Conservation (phyloP, 495 filamentous ascomycete genomes). For the Penicillium canescens region DNA sequence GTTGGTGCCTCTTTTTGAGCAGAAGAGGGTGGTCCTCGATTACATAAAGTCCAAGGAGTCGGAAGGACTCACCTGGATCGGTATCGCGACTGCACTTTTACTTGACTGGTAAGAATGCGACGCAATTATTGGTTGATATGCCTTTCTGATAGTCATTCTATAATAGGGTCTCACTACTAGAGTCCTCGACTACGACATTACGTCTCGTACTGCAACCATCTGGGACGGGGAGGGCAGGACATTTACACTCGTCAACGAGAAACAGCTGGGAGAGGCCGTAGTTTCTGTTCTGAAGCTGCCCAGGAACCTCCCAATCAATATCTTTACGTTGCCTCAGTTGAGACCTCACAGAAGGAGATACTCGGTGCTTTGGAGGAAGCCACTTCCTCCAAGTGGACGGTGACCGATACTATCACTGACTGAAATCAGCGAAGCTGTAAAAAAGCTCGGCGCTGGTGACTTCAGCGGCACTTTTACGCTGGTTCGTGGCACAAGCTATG, state of each 20-base stretch:
- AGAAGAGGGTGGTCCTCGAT: conserved; percentile 45
- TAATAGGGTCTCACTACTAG: conserved; percentile 32
- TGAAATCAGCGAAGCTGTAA: conserved; percentile 21
- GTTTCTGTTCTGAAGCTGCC: conserved; percentile 38
- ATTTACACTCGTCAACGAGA: conserved; percentile 41
- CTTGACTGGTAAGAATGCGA: conserved; percentile 46
- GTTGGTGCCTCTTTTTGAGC: conserved; percentile 43
- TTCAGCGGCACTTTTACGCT: conserved; percentile 29
- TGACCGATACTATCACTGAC: conserved; percentile 31
- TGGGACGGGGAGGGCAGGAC: conserved; percentile 40
- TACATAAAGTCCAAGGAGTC: conserved; percentile 46
- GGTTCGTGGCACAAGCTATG: conserved; percentile 28
- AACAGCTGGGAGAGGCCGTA: conserved; percentile 38
- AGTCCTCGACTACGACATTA: conserved; percentile 47
- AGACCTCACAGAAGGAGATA: conserved; percentile 46
- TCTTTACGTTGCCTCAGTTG: conserved; percentile 47
- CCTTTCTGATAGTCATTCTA: background rate
- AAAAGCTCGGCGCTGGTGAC: conserved; percentile 38
- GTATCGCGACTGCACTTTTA: conserved; percentile 36
- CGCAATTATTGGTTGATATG: background rate
- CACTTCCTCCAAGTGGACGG: conserved; percentile 40
- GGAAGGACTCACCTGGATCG: no score
- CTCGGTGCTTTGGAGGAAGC: conserved; percentile 43
- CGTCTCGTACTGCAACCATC: conserved; percentile 42
- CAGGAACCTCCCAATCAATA: conserved; percentile 44